These are phyloP conservation scores for Yamadazyma pseudoaaseri DNA, from an alignment of 1,139 yeast genomes.

Conservation along the genomic window DNA sequence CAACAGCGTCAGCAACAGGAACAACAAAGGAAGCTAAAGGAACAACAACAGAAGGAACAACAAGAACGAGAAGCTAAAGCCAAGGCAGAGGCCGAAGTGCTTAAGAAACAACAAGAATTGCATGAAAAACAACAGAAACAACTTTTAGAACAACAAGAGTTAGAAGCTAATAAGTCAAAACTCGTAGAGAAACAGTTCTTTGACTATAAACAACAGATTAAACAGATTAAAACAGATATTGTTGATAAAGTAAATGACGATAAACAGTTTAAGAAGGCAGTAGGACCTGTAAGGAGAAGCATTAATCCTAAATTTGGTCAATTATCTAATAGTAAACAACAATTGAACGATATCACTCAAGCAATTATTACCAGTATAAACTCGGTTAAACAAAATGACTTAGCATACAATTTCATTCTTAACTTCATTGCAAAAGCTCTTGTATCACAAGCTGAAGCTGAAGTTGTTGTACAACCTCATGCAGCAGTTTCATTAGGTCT, in stretches of 20 bases:
- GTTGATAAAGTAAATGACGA: slow-evolving; percentile 46
- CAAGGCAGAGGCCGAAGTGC: slow-evolving; percentile 15
- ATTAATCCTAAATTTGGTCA: slow-evolving; percentile 92
- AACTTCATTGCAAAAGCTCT: slow-evolving; percentile 83
- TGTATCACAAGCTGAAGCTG: slow-evolving; percentile 91
- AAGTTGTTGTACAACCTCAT: slow-evolving; percentile 75
- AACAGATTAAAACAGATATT: slow-evolving; percentile 57
- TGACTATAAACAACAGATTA: slow-evolving; percentile 55
- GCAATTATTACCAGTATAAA: slow-evolving; percentile 52
- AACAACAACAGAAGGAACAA: slow-evolving; percentile 7
- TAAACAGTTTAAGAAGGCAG: slow-evolving; percentile 41
- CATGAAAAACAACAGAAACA: slow-evolving; percentile 13
- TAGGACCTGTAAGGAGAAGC: slow-evolving; percentile 56
- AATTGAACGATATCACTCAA: slow-evolving; percentile 49
- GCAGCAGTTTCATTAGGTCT: slow-evolving; percentile 80
- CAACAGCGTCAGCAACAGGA: slow-evolving; percentile 11
- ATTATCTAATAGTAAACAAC: slow-evolving; percentile 67
- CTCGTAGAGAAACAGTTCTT: slow-evolving; percentile 47
- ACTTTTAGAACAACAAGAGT: slow-evolving; percentile 14
- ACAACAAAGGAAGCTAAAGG: slow-evolving; percentile 12
- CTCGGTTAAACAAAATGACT: slow-evolving; percentile 39
- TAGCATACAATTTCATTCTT: slow-evolving; percentile 69
- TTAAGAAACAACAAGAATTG: slow-evolving; percentile 14
- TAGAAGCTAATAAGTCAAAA: slow-evolving; percentile 31
- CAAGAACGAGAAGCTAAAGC: slow-evolving; percentile 11